Conservation (phyloP, 257 asterid species). For the Solanum appendiculatum region DNA sequence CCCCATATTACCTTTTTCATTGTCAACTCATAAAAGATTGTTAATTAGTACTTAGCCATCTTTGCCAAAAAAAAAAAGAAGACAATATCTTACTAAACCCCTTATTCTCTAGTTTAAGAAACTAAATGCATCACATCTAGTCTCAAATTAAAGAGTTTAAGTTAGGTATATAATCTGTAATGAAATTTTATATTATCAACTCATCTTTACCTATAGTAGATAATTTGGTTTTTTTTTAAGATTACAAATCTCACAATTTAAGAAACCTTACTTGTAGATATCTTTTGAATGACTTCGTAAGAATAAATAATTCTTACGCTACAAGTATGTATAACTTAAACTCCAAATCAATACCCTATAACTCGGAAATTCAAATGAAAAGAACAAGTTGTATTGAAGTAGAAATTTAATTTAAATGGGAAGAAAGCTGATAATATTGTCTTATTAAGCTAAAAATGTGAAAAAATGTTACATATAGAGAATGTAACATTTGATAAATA, state of each 20-base stretch:
- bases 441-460: not conserved
- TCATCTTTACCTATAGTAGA: not conserved
- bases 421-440: not conserved
- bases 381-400: not conserved
- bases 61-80: not conserved
- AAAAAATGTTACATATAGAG: not conserved
- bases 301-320: not conserved
- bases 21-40: not conserved
- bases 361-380: not conserved
- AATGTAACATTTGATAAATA: not conserved
- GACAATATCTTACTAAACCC: not conserved
- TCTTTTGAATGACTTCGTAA: not conserved
- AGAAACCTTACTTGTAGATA: not conserved
- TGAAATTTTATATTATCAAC: not conserved
- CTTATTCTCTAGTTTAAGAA: not conserved
- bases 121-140: not conserved
- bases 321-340: not conserved
- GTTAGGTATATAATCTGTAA: too few relatives aligned
- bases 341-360: not conserved
- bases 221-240: not conserved
- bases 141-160: not conserved
- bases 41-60: not conserved
- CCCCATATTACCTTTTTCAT: not conserved
- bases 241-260: not conserved
- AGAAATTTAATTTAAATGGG: not conserved